Evolutionary conservation across 2,329 filamentous ascomycete genomes (phyloP).

Genomic region (Colletotrichum sp.): DNA sequence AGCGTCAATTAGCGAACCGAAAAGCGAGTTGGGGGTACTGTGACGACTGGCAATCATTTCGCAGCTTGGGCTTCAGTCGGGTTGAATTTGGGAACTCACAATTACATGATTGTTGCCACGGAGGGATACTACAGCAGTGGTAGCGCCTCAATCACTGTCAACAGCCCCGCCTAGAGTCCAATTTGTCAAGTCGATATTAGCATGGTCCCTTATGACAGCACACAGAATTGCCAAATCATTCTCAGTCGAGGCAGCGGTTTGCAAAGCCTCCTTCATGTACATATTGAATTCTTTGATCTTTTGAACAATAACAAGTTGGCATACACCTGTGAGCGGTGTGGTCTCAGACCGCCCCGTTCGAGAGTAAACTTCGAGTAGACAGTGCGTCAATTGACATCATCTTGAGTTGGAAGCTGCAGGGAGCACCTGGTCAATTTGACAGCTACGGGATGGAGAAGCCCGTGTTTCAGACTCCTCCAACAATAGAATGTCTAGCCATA

Average conservation of each 20-base stretch:
- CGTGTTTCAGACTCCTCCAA: background rate
- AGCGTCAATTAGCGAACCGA: slow-evolving; percentile 30
- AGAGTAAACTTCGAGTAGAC: background rate
- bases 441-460: background rate
- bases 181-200: background rate
- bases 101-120: slow-evolving; percentile 52
- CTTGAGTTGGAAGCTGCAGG: background rate
- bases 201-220: background rate
- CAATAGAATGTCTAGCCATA: background rate
- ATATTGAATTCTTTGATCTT: background rate
- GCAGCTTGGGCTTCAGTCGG: slow-evolving; percentile 54
- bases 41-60: slow-evolving; percentile 57
- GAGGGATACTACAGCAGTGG: slow-evolving; percentile 12
- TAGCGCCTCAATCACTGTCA: slow-evolving; percentile 2
- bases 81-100: slow-evolving; percentile 49
- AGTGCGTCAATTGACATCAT: background rate
- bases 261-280: background rate
- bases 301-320: background rate
- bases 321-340: rapidly evolving
- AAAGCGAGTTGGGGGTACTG: slow-evolving; percentile 54
- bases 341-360: background rate
- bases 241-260: background rate
- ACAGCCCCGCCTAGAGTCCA: background rate
- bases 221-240: background rate
- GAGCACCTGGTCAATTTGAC: background rate